Evolutionary conservation across 768 basidiomycete species (phyloP), one percentile per base, ranked within the genome.

Genomic region (Roridomyces roridus): DNA sequence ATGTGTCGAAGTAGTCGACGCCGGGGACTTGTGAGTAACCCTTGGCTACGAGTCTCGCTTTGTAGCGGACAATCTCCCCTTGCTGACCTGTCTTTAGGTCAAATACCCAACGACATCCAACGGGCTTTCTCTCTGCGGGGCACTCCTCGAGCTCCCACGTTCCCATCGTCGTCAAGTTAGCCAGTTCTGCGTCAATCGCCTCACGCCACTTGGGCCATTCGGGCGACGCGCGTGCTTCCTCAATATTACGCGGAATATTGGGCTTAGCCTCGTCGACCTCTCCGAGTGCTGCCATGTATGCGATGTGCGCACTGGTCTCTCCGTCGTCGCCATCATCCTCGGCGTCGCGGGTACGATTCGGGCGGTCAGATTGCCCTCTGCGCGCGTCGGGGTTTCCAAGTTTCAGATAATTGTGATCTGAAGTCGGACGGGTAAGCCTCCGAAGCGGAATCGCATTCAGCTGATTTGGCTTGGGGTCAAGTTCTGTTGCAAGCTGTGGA

Each of bases 21-120:
- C 50, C 50, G 4, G 50, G 51, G 15, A 45, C 35, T 15, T 53
- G 51, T 53, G 51, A 53, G 51, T 53, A 53, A 5, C 43, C 43
- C 29, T 53, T 51, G 6, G 50, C 50, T 43, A 50, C n/a, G n/a
- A n/a, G n/a, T n/a, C n/a, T n/a, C n/a, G n/a, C n/a, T n/a, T n/a
- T n/a, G n/a, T n/a, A n/a, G n/a, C n/a, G n/a, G n/a, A n/a, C n/a
- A n/a, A n/a, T n/a, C n/a, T n/a, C n/a, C n/a, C n/a, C n/a, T n/a
- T n/a, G n/a, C n/a, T n/a, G n/a, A n/a, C n/a, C n/a, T n/a, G n/a
- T n/a, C n/a, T n/a, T n/a, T n/a, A n/a, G n/a, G n/a, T n/a, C n/a
- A n/a, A n/a, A n/a, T n/a, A n/a, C n/a, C n/a, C n/a, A n/a, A n/a
- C n/a, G n/a, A 25, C 50, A 51, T 43, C 50, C 50, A 43, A 51